A percentile compares a stretch with the other conserved stretches of the same genome.
phyloP scores from a whole-genome alignment of 2,329 filamentous ascomycete genomes.

The Fusarium mundagurra region DNA sequence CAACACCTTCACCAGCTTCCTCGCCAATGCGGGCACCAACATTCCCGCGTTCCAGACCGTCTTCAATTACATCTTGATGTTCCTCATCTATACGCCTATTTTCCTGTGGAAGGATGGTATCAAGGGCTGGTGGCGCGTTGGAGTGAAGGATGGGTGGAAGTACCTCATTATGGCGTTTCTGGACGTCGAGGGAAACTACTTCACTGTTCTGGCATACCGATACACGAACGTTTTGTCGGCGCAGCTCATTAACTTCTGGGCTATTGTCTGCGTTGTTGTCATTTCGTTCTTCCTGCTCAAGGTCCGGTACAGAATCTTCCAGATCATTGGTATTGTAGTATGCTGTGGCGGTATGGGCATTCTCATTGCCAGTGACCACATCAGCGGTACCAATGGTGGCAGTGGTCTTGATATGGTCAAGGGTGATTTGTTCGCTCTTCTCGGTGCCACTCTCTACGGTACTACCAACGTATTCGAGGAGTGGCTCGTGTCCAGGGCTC shows the following conservation, averaged over 20 bases:
- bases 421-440: conserved; percentile 90
- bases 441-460: conserved; percentile 92
- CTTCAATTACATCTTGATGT: conserved; percentile 91
- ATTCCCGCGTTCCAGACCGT: conserved; percentile 96
- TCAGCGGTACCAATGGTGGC: conserved; percentile 79
- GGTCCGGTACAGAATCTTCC: conserved; percentile 89
- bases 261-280: conserved; percentile 90
- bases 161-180: conserved; percentile 93
- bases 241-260: conserved; percentile 98
- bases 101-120: conserved; percentile 84
- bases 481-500: conserved; percentile 87
- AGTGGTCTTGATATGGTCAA: conserved; percentile 78
- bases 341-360: conserved; percentile 92
- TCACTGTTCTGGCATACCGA: conserved; percentile 92
- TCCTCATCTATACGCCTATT: conserved; percentile 81
- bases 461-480: conserved; percentile 92
- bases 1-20: conserved; percentile 87
- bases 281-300: conserved; percentile 84
- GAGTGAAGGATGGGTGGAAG: conserved; percentile 84
- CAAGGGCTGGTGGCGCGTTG: conserved; percentile 71
- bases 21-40: conserved; percentile 72
- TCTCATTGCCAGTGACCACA: conserved; percentile 86
- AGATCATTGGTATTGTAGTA: conserved; percentile 87
- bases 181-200: conserved; percentile 98
- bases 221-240: conserved; percentile 92